Base-by-base conservation (phyloP, 192 early-diverging fungal species). In the Rhizophagus sp. region DNA sequence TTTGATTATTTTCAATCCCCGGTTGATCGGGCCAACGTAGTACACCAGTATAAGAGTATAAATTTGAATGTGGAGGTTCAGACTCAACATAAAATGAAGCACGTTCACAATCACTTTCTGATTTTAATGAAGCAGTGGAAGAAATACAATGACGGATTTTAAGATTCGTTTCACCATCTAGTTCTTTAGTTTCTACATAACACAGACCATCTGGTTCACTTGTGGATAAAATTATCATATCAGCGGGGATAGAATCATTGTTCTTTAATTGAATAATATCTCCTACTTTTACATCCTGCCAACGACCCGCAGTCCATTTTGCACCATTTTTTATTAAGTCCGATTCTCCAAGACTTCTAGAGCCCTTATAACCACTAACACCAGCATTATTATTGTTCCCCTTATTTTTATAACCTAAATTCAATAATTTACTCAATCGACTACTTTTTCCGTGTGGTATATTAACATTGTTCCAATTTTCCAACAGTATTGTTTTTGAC, bases 111-210 rank as follows among this genome's bases (percentile, higher is more conserved):
- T 91, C 94, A 11, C 83, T 85, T 24, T 90, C 86, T 24, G 87
- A 85, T 27, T 79, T 69, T 27, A 95, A 65, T 62, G 86, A 88
- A 24, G 83, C 82, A 15, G 94, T 96, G 22, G 91, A 88, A 1
- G 86, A 80, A 70, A 93, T 68, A 4, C 92, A 90, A 62, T 91
- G 87, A 64, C 95, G 92, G 36, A 95, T 90, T 85, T 99, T 99
- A 44, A 99, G 87, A 80, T 98, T 99, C 10, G 98, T 99, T 82
- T 99, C 98, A 76, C 98, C 98, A 78, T 99, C 98, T 52, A 99
- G 88, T 81, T 98, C 97, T 80, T 99, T 97, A 0, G 98, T 99
- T 84, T 99, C 98, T n/a, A 97, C 89, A 84, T 94, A 98, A 75
- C 95, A 97, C 0, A 94, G 82, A 63, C 92, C 91, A 78, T 96